A percentile compares a stretch with the other conserved stretches of the same genome.
Evolutionary conservation across 352 stramenopile genomes (phyloP).

Genomic region (Pythium brachiatum): DNA sequence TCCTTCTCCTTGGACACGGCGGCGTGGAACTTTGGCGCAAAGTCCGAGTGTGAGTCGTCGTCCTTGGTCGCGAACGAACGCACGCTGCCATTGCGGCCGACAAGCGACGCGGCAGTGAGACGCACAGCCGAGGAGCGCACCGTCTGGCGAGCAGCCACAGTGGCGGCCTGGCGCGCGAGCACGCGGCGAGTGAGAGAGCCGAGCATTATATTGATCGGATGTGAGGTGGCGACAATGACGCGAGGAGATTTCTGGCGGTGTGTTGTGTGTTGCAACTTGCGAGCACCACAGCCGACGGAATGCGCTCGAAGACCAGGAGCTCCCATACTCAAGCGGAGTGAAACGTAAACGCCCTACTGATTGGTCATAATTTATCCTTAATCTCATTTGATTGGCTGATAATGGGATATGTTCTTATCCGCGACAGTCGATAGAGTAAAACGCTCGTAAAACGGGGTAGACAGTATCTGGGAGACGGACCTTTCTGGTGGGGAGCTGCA

Average conservation of each 20-base stretch:
- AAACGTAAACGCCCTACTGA: neutral
- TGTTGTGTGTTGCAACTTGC: neutral
- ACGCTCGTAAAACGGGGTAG: neutral
- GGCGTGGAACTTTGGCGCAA: slow-evolving; percentile 84
- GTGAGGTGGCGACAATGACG: slow-evolving; percentile 3
- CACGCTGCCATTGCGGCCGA: neutral
- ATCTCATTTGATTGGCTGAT: slow-evolving; percentile 11
- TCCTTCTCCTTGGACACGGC: slow-evolving; percentile 84
- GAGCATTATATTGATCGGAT: slow-evolving; percentile 16
- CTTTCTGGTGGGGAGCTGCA: neutral
- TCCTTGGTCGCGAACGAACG: slow-evolving; percentile 50
- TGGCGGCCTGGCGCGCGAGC: slow-evolving; percentile 9
- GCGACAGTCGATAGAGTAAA: neutral
- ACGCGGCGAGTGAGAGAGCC: slow-evolving; percentile 20
- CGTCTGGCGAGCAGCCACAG: neutral
- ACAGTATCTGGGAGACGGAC: neutral
- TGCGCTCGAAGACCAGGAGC: neutral
- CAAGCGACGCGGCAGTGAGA: slow-evolving; percentile 4
- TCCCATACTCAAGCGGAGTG: neutral
- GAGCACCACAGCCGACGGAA: slow-evolving; percentile 11
- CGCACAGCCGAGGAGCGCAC: slow-evolving; percentile 8
- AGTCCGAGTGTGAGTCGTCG: slow-evolving; percentile 86
- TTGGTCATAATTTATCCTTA: slow-evolving; percentile 3
- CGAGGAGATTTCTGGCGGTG: neutral
- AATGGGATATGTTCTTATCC: neutral